These are phyloP conservation scores for Vicia villosa DNA, from an alignment of 306 rosid genomes.

Conservation along the genomic window DNA sequence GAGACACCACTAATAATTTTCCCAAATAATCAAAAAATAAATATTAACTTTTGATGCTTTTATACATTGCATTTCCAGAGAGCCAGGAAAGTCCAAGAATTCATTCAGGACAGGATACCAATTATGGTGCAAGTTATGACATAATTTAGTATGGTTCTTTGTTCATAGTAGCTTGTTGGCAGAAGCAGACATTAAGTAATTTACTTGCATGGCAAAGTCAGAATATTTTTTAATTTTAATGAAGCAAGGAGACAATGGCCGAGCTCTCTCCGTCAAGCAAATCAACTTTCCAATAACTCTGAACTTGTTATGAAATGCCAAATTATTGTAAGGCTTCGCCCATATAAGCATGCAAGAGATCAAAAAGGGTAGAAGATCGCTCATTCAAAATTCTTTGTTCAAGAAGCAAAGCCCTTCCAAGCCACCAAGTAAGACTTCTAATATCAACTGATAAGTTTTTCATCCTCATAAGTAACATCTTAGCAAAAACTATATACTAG, in stretches of 20 bases:
- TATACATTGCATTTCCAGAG: neutral
- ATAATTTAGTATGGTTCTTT: neutral
- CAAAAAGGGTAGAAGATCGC: constrained; percentile 75
- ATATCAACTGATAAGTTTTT: constrained; percentile 61
- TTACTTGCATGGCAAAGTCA: too few species aligned
- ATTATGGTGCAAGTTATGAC: neutral
- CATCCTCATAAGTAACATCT: constrained; percentile 69
- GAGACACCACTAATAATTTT: neutral
- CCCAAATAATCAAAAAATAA: neutral
- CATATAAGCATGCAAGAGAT: constrained; percentile 68
- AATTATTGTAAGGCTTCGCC: constrained; percentile 56
- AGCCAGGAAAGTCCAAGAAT: neutral
- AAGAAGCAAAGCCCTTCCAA: constrained; percentile 67
- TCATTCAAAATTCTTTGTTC: constrained; percentile 85
- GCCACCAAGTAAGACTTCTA: constrained; percentile 87
- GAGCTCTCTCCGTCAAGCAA: constrained; percentile 55
- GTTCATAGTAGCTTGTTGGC: neutral
- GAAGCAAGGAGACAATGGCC: constrained; percentile 63
- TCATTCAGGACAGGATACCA: neutral
- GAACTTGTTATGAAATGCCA: constrained; percentile 57
- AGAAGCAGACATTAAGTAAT: neutral
- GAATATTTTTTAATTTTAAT: too few species aligned
- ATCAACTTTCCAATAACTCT: constrained; percentile 60
- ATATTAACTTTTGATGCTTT: neutral
- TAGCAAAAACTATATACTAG: constrained; percentile 86